Base-by-base conservation (phyloP, 192 early-diverging fungal genomes). In the Phycomyces blakesleeanus region DNA sequence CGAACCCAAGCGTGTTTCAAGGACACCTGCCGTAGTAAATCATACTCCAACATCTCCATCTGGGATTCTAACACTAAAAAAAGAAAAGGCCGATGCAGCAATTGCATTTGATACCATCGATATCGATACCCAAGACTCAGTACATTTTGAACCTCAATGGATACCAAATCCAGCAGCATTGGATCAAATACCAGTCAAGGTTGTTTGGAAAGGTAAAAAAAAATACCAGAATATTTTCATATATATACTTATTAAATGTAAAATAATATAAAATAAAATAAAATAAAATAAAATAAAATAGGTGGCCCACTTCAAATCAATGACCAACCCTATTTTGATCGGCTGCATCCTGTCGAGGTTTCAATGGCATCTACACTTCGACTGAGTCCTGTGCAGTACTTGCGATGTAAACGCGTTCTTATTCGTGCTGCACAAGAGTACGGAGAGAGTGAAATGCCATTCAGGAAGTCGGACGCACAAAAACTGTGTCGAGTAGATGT, bases 391-490 rank as follows among this genome's bases (percentile, higher is more conserved):
- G 83, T 85, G 20, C 87, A 90, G 71, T 97, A 94, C 69, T 80
- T 97, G 7, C 75, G 83, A 21, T 91, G 92, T 63, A 95, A 94
- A 72, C 71, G 80, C 12, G 87, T 84, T 20, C 78, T 97, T 59
- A 82, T 97, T 20, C 63, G 77, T 16, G 88, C 85, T 5, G 79
- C 85, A 8, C 65, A 66, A 7, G 73, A 80, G 22, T 77, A 75
- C 50, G 62, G 49, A 20, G 57, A 57, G 55, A 58, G 59, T 51
- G 63, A 69, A 7, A 64, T 61, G 3, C 76, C 82, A 0, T 95
- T 95, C 70, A 87, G 89, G 57, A 97, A 97, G 71, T 85, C 89
- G 49, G 93, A 94, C 71, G 95, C 95, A 7, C 92, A 97, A 80
- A 86, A 87, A 51, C 79, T 93, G 64, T 93, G 88, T 61, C 83